phyloP scores from a whole-genome alignment of 805 yeast species.

The Alloascoidea africana region DNA sequence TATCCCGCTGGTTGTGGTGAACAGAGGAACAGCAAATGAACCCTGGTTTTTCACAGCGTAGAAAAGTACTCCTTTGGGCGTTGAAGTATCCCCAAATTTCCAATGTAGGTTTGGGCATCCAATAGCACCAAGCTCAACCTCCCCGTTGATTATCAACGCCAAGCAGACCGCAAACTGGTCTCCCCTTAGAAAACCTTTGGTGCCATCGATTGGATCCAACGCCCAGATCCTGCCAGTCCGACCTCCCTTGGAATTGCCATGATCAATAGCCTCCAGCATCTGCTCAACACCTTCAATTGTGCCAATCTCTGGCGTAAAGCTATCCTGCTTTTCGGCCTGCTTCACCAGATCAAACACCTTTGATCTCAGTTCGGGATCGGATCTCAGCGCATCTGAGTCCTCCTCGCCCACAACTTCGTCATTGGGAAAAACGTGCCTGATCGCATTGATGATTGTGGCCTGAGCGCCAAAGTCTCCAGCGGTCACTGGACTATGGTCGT shows the following conservation, averaged over 20 bases:
- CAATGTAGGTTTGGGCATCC: slow-evolving; percentile 89
- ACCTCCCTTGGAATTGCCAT: slow-evolving; percentile 75
- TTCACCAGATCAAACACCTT: slow-evolving; percentile 46
- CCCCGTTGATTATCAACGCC: slow-evolving; percentile 76
- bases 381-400: slow-evolving; percentile 54
- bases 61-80: slow-evolving; percentile 56
- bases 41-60: slow-evolving; percentile 59
- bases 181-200: slow-evolving; percentile 90
- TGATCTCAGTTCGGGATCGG: slow-evolving; percentile 29
- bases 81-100: slow-evolving; percentile 22
- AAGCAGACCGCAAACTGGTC: slow-evolving; percentile 96
- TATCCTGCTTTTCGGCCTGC: slow-evolving; percentile 26
- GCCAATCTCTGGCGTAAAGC: slow-evolving; percentile 12
- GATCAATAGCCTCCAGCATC: slow-evolving; percentile 54
- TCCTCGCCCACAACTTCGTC: slow-evolving; percentile 95
- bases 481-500: slow-evolving; percentile 90
- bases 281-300: slow-evolving; percentile 22
- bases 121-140: slow-evolving; percentile 78
- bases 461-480: slow-evolving; percentile 95
- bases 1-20: slow-evolving; percentile 15
- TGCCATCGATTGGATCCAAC: slow-evolving; percentile 95
- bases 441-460: slow-evolving; percentile 78
- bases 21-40: slow-evolving; percentile 35
- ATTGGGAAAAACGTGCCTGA: slow-evolving; percentile 60
- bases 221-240: slow-evolving; percentile 83